A percentile compares a stretch with the other conserved stretches of the same genome.
These are phyloP conservation scores for Suillus tomentosus DNA, from an alignment of 768 basidiomycete genomes.

Conservation along the genomic window DNA sequence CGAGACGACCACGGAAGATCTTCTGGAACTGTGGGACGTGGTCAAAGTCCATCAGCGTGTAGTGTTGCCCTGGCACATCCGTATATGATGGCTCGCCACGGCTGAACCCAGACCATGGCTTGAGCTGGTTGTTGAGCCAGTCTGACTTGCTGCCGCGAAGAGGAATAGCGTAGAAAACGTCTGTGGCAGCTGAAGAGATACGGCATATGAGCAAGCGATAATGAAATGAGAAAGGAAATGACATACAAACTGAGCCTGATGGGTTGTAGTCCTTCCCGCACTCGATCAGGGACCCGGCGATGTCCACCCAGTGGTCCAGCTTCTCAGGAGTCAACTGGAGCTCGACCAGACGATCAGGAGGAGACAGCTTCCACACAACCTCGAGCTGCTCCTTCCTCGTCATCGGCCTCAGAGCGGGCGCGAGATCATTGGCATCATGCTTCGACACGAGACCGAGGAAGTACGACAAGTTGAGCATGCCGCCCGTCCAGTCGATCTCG, in stretches of 20 bases:
- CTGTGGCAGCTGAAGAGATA: slow-evolving; percentile 15
- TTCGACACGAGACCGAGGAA: slow-evolving; percentile 40
- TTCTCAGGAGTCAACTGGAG: slow-evolving; percentile 28
- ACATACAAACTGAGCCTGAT: slow-evolving; percentile 29
- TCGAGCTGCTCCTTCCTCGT: slow-evolving; percentile 28
- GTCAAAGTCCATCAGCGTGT: slow-evolving; percentile 35
- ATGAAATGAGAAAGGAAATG: not conserved
- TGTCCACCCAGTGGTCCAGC: slow-evolving; percentile 33
- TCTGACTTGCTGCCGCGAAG: slow-evolving; percentile 30
- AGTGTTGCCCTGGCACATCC: slow-evolving; percentile 32
- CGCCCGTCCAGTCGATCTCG: too few species aligned
- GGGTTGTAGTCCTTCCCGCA: slow-evolving; percentile 33
- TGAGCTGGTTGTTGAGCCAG: slow-evolving; percentile 33
- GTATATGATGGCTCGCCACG: slow-evolving; percentile 26
- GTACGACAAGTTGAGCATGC: too few species aligned
- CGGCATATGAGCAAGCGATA: slow-evolving; percentile 3
- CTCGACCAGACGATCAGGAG: slow-evolving; percentile 29
- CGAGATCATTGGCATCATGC: slow-evolving; percentile 26
- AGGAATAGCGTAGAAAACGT: slow-evolving; percentile 33
- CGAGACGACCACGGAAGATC: slow-evolving; percentile 29
- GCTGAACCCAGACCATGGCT: slow-evolving; percentile 27
- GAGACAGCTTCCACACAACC: slow-evolving; percentile 29
- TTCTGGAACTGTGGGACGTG: slow-evolving; percentile 33
- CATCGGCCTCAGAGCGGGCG: slow-evolving; percentile 22
- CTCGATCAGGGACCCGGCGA: slow-evolving; percentile 34